Base-by-base conservation (phyloP, 2,329 filamentous ascomycete species). In the Penicillium digitatum region DNA sequence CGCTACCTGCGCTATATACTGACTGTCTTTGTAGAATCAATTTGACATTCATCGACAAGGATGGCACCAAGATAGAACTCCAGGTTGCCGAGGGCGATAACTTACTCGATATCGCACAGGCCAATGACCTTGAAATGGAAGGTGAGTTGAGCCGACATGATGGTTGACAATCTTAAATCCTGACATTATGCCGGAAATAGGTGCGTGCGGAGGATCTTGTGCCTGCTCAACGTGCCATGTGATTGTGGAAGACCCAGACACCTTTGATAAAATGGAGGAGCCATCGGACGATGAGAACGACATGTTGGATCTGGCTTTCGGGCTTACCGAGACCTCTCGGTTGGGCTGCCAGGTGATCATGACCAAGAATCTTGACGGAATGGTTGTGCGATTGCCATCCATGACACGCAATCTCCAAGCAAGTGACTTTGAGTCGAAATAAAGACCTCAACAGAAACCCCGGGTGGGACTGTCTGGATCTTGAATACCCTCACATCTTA, bases 321-420 rank as follows among this genome's bases (percentile, higher is more conserved):
- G 90, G 2, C 76, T 95, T 62, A 95, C 90, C 3, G 91, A 95
- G 79, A 95, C 90, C 24, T 87, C 81, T 51, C 78, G 92, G 29
- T 72, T 96, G 62, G 92, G 92, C 0, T 96, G 92, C 72, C 92
- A 96, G 78, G 89, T 99, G 26, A 81, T 84, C 70, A 96, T 99
- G 93, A 88, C 79, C 56, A 91, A 90, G 74, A 90, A 95, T 63
- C 75, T 97, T 61, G 89, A 97, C 70, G 94, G 94, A 0, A 61
- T 99, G 66, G 84, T 85, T 43, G 90, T 99, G 31, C 88, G 84
- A 73, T 76, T 99, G 68, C 94, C 94, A 12, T 86, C 85, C 35
- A 96, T 96, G 91, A 97, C 94, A 62, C 82, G 94, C 72, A 99
- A 99, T 70, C 69, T 99, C 75, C 94, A 99, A 77, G 90, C 90